Base-by-base conservation (phyloP, 1,284 basidiomycete genomes). In the Cryptococcus sp. region DNA sequence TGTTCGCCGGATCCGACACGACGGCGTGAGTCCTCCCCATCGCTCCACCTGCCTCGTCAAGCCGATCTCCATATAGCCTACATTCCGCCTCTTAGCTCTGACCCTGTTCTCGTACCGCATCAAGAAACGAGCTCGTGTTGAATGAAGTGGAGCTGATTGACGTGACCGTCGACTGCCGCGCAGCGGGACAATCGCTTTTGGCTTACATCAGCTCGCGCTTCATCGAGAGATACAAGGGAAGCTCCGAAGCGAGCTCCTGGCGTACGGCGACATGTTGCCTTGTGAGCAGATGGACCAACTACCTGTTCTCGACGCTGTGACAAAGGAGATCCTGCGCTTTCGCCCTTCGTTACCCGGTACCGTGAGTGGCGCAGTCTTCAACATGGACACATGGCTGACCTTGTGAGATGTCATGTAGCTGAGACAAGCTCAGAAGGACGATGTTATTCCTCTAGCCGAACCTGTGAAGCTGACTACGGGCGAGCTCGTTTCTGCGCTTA, bases 1-100 rank as follows among this genome's bases (percentile, higher is more conserved):
- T 68, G 61, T 68, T 70, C 50, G 68, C 68, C 10, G 68, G 68
- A 15, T 65, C 64, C 15, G 66, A 70, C 38, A 68, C 66, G 3
- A 67, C 66, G 13, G 60, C 66, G 65, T 69, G 48, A 62, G 65
- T 54, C 10, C 19, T 17, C 23, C 38, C 39, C 35, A 10, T 13
- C n/a, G n/a, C n/a, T n/a, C n/a, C n/a, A n/a, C n/a, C n/a, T n/a
- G n/a, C n/a, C n/a, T n/a, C n/a, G n/a, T n/a, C n/a, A n/a, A n/a
- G n/a, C n/a, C n/a, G n/a, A n/a, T n/a, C n/a, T n/a, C n/a, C n/a
- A n/a, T n/a, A n/a, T n/a, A n/a, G n/a, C n/a, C n/a, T n/a, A n/a
- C n/a, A n/a, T n/a, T n/a, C n/a, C n/a, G n/a, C n/a, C n/a, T n/a
- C n/a, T n/a, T n/a, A n/a, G n/a, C n/a, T n/a, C n/a, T n/a, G n/a